Conservation (phyloP, 2,329 filamentous ascomycete genomes). For the Aspergillus ochraceus region DNA sequence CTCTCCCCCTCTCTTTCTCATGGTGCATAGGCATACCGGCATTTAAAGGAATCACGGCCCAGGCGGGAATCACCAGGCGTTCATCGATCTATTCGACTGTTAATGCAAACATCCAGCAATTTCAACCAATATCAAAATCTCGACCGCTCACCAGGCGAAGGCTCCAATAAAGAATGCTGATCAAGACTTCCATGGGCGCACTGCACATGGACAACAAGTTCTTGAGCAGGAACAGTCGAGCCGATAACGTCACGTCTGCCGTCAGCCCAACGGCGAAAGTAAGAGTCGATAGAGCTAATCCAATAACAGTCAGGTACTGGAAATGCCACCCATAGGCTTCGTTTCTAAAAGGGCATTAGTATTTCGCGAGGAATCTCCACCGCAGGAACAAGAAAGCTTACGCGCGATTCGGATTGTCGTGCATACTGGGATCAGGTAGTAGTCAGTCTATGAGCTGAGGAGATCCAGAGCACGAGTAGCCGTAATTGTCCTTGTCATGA, state of each 20-base stretch:
- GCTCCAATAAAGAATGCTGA: slow-evolving; percentile 62
- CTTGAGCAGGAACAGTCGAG: slow-evolving; percentile 55
- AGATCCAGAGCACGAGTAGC: background rate
- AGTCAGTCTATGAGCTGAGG: slow-evolving; percentile 6
- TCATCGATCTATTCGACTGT: slow-evolving; percentile 39
- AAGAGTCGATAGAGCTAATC: slow-evolving; percentile 55
- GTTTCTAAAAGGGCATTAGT: slow-evolving; percentile 42
- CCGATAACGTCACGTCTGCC: slow-evolving; percentile 56
- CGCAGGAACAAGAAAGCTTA: slow-evolving; percentile 23
- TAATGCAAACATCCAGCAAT: background rate
- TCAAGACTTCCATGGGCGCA: slow-evolving; percentile 61
- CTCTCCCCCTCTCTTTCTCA: no score
- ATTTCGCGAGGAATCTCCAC: background rate
- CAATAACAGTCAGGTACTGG: slow-evolving; percentile 65
- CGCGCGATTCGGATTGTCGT: slow-evolving; percentile 45
- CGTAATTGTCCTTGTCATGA: no score
- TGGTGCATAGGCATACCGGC: slow-evolving; percentile 32
- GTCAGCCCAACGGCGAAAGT: slow-evolving; percentile 57
- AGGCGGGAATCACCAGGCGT: slow-evolving; percentile 51
- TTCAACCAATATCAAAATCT: background rate
- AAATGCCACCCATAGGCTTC: slow-evolving; percentile 66
- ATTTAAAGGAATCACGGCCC: slow-evolving; percentile 35
- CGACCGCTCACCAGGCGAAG: slow-evolving; percentile 47
- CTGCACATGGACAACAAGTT: slow-evolving; percentile 59
- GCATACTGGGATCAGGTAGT: slow-evolving; percentile 30